Conservation (phyloP, 2,329 filamentous ascomycete genomes). For the Elsinoe arachidis region DNA sequence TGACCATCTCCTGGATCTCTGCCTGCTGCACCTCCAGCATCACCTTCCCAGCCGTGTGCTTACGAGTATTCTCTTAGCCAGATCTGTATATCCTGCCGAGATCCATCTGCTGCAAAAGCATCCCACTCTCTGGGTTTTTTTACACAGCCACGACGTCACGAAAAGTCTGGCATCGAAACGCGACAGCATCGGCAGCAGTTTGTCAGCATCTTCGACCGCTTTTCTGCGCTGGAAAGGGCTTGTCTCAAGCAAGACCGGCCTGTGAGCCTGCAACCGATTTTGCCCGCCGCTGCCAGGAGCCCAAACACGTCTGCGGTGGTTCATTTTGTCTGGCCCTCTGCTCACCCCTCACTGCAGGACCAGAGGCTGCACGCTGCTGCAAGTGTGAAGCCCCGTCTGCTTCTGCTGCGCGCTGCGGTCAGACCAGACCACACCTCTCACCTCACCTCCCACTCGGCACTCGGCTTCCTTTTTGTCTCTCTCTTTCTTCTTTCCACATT, state of each 20-base stretch:
- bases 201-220: background rate
- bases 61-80: background rate
- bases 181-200: background rate
- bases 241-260: background rate
- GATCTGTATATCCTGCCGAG: background rate
- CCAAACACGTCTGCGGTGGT: background rate
- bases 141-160: constrained; percentile 1
- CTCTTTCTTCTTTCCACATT: background rate
- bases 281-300: background rate
- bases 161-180: background rate
- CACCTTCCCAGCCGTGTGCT: background rate
- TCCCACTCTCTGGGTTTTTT: background rate
- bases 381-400: background rate
- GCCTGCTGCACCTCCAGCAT: background rate
- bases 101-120: background rate
- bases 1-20: background rate
- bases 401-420: background rate
- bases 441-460: background rate
- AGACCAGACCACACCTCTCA: constrained; percentile 2
- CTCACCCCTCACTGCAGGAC: background rate
- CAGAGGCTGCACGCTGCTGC: background rate
- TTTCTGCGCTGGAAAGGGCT: background rate
- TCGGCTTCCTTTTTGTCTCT: background rate
- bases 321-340: background rate
- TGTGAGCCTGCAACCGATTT: background rate